These are phyloP conservation scores for Zygotorulaspora sp. DNA, from an alignment of 805 yeast genomes.

Conservation along the genomic window DNA sequence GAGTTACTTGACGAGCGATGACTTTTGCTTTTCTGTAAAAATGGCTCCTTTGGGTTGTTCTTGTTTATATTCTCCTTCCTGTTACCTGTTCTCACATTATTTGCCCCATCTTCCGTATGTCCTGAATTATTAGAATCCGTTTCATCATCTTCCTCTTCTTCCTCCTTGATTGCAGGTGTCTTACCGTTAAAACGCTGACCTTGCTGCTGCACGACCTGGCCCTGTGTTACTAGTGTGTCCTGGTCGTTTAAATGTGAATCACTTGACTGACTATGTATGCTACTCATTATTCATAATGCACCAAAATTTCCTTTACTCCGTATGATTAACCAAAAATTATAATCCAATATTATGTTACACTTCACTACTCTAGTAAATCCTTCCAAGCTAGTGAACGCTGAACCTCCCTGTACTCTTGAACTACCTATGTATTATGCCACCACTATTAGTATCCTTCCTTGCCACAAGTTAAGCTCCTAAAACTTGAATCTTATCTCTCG, in stretches of 20 bases:
- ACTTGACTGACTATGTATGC: constrained; percentile 26
- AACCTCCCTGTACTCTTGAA: too few species aligned
- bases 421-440: too few species aligned
- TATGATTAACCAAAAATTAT: too few species aligned
- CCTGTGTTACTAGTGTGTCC: constrained; percentile 1
- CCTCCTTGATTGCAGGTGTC: constrained; percentile 21
- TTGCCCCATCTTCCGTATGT: constrained; percentile 1
- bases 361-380: too few species aligned
- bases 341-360: neutral
- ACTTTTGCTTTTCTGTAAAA: constrained; percentile 8
- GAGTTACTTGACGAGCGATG: constrained; percentile 10
- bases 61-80: neutral
- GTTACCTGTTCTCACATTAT: neutral
- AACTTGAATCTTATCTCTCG: too few species aligned
- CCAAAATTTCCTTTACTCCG: neutral
- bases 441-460: too few species aligned
- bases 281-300: constrained; percentile 17
- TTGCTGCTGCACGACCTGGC: constrained; percentile 11
- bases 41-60: constrained; percentile 1
- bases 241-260: constrained; percentile 10
- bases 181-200: constrained; percentile 9
- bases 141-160: constrained; percentile 15
- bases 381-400: too few species aligned
- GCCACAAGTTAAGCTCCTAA: too few species aligned
- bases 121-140: constrained; percentile 6